A percentile compares a stretch with the other conserved stretches of the same genome.
These are phyloP conservation scores for Synchytrium microbalum DNA, from an alignment of 371 early-diverging fungal genomes.

Conservation along the genomic window DNA sequence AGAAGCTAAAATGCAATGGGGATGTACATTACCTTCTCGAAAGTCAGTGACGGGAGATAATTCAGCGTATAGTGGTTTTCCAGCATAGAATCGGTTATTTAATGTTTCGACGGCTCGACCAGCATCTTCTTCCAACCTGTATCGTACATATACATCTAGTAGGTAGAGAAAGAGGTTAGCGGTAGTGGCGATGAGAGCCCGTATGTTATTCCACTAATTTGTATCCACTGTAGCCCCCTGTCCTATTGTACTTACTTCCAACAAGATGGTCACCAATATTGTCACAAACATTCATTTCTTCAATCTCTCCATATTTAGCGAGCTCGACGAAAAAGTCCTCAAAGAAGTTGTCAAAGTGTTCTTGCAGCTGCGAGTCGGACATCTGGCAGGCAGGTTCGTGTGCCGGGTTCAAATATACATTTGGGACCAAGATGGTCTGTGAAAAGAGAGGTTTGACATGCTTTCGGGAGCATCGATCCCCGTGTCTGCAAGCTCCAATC, in stretches of 20 bases:
- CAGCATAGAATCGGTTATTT: slow-evolving; percentile 92
- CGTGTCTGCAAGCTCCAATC: slow-evolving; percentile 97
- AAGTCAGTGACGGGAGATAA: slow-evolving; percentile 95
- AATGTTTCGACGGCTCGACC: slow-evolving; percentile 81
- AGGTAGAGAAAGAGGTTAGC: slow-evolving; percentile 6
- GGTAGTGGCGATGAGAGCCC: neutral
- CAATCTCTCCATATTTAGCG: slow-evolving; percentile 92
- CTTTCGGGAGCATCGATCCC: slow-evolving; percentile 94
- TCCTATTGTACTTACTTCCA: slow-evolving; percentile 49
- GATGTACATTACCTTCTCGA: slow-evolving; percentile 63
- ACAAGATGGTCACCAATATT: slow-evolving; percentile 97
- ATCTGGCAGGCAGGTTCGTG: slow-evolving; percentile 66
- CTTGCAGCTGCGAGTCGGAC: slow-evolving; percentile 70
- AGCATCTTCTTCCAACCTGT: slow-evolving; percentile 84
- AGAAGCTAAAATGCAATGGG: too few species aligned
- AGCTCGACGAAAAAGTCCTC: slow-evolving; percentile 95
- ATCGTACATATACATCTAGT: slow-evolving; percentile 87
- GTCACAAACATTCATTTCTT: slow-evolving; percentile 93
- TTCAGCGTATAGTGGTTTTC: slow-evolving; percentile 91
- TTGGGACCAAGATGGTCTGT: slow-evolving; percentile 87
- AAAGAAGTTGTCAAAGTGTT: slow-evolving; percentile 92
- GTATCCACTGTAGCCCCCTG: neutral
- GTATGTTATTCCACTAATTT: neutral
- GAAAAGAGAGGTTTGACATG: slow-evolving; percentile 95
- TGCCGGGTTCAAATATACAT: slow-evolving; percentile 91